Base-by-base conservation (phyloP, 2,329 filamentous ascomycete species). In the Cordyceps pruinosa region DNA sequence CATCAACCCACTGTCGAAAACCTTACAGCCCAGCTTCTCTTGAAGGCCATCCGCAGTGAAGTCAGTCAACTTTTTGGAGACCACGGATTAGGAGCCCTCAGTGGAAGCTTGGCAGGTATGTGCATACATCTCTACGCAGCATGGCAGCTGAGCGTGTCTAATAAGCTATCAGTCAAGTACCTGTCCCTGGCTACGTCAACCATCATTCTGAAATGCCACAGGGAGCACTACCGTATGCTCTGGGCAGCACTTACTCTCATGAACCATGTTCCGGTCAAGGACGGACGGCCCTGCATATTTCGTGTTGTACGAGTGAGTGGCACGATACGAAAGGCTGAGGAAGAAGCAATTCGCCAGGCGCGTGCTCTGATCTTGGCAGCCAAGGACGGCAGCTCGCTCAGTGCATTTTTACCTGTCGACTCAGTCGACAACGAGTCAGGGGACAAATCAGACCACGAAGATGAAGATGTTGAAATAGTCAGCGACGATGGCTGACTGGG, bases 151-250 rank as follows among this genome's bases (percentile, higher is more conserved):
- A 21, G 7, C 13, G 5, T 2, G 12, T 12, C 46, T 49, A 15
- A 51, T 50, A 1, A 10, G 15, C n/a, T 2, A 9, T 15, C 62
- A 93, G 90, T 99, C 54, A 96, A 96, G 77, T 99, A 99, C 70
- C 80, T 95, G 52, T 96, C 91, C 1, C 79, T 85, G 4, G 88
- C 91, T n/a, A 99, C 94, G 0, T 96, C 90, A 6, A 99, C 93
- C 1, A 90, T 93, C 56, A 99, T 99, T 59, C 78, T 99, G 39
- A 84, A 89, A 61, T 90, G 92, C 62, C 84, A 89, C 3, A 85
- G 94, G 58, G 84, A 86, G 17, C 86, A 96, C 63, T 95, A 92
- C 69, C 83, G 90, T 47, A 81, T 97, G 61, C 86, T 96, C 5
- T 99, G 94, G 94, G 86, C 91, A 0, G 89, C 91, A 1, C 75